phyloP scores from a whole-genome alignment of 208 protist genomes.

The Wallacemonas collosoma region DNA sequence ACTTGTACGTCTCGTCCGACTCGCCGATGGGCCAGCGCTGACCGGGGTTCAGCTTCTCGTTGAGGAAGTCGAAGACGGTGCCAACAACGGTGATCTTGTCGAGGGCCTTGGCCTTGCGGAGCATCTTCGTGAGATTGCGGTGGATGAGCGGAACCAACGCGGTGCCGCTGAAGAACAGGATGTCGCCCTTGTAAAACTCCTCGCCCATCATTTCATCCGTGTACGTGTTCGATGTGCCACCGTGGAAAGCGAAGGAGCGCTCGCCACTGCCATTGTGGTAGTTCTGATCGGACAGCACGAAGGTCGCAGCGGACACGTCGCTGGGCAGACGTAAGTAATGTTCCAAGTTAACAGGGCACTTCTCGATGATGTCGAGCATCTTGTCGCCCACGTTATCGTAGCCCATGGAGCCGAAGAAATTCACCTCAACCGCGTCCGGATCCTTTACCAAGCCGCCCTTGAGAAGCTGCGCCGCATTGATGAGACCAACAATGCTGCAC shows the following conservation, averaged over 20 bases:
- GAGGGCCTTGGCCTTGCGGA: slow-evolving; percentile 20
- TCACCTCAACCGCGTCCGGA: slow-evolving; percentile 8
- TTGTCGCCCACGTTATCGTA: slow-evolving; percentile 15
- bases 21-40: slow-evolving; percentile 30
- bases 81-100: slow-evolving; percentile 29
- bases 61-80: slow-evolving; percentile 34
- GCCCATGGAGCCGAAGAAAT: slow-evolving; percentile 22
- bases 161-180: slow-evolving; percentile 32
- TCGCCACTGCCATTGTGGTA: slow-evolving; percentile 29
- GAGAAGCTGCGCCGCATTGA: slow-evolving; percentile 29
- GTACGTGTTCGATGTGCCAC: slow-evolving; percentile 22
- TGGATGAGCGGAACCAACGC: slow-evolving; percentile 25
- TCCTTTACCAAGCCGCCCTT: slow-evolving; percentile 9
- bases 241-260: slow-evolving; percentile 30
- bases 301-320: neutral
- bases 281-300: slow-evolving; percentile 29
- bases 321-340: slow-evolving; percentile 15
- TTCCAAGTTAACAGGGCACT: slow-evolving; percentile 23
- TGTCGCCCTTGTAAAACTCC: slow-evolving; percentile 33
- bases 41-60: slow-evolving; percentile 22
- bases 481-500: slow-evolving; percentile 27
- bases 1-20: slow-evolving; percentile 39
- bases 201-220: slow-evolving; percentile 20
- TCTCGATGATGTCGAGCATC: slow-evolving; percentile 25
- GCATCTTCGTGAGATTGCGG: slow-evolving; percentile 31